Evolutionary conservation across 306 rosid genomes (phyloP).

Genomic region (Macrotyloma uniflorum): DNA sequence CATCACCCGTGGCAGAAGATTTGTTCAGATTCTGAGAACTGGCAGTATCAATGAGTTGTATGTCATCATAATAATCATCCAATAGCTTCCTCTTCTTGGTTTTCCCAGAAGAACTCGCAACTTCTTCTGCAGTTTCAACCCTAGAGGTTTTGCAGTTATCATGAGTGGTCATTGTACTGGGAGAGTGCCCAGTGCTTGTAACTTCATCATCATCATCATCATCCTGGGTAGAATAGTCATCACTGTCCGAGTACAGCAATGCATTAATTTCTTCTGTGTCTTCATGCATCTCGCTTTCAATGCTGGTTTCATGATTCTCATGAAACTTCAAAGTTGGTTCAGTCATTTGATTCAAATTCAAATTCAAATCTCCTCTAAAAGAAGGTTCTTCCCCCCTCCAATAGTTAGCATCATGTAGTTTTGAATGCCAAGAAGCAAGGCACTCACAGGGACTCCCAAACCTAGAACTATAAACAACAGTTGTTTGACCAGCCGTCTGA

Average conservation of each 20-base stretch:
- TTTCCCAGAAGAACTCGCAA: constrained; percentile 59
- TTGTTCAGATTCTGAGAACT: constrained; percentile 54
- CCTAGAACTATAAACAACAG: constrained; percentile 56
- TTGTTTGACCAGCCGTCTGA: constrained; percentile 62
- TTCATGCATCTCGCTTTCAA: constrained; percentile 85
- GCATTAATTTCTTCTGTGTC: constrained; percentile 92
- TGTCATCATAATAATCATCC: constrained; percentile 44
- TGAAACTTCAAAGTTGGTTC: constrained; percentile 45
- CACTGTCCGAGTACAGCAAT: constrained; percentile 75
- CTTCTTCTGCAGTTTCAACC: constrained; percentile 50
- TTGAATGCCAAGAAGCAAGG: constrained; percentile 55
- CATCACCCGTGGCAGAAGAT: constrained; percentile 48
- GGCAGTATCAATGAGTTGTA: constrained; percentile 55
- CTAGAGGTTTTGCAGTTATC: constrained; percentile 38
- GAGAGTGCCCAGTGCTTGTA: constrained; percentile 92
- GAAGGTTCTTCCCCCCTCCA: constrained; percentile 43
- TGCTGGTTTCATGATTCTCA: constrained; percentile 46
- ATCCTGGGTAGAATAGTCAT: constrained; percentile 50
- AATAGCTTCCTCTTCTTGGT: constrained; percentile 62
- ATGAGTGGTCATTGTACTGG: constrained; percentile 62
- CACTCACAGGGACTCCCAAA: constrained; percentile 58
- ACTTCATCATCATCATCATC: constrained; percentile 87
- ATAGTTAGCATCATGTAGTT: constrained; percentile 34
- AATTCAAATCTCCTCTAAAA: constrained; percentile 37
- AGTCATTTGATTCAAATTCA: constrained; percentile 35